Percentiles rank a stretch among this genome's conserved stretches.
Evolutionary conservation across 2,329 filamentous ascomycete species (phyloP).

Genomic region (Botrytis porri): DNA sequence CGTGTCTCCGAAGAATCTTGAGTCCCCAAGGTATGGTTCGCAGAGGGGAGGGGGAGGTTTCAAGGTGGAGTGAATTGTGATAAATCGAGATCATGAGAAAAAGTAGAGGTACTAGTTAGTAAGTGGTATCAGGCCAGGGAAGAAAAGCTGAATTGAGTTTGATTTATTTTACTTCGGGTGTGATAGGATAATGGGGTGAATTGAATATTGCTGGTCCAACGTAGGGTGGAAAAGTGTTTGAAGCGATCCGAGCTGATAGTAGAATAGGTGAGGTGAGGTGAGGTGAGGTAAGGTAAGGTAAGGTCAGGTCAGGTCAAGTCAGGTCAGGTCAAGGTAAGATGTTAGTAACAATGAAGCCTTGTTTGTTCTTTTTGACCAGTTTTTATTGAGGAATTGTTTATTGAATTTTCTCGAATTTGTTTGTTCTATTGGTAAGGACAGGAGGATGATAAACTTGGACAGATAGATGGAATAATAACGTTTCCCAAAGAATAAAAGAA

Average conservation of each 20-base stretch:
- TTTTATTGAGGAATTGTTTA: neutral
- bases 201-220: neutral
- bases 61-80: neutral
- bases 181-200: neutral
- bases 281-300: too few relatives aligned
- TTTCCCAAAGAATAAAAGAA: too few relatives aligned
- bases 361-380: neutral
- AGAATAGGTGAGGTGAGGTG: neutral
- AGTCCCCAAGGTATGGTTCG: neutral
- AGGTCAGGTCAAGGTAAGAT: neutral
- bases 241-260: slow-evolving; percentile 4
- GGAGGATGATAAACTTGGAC: neutral
- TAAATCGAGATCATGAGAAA: slow-evolving; percentile 2
- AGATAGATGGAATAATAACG: too few relatives aligned
- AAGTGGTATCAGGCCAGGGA: neutral
- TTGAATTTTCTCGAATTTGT: neutral
- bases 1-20: neutral
- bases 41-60: neutral
- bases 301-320: neutral
- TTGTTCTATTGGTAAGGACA: slow-evolving; percentile 3
- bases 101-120: neutral
- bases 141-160: slow-evolving; percentile 1
- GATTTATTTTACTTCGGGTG: neutral
- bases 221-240: neutral
- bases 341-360: neutral